Base-by-base conservation (phyloP, 108 stramenopile species). In the Seminavis robusta region DNA sequence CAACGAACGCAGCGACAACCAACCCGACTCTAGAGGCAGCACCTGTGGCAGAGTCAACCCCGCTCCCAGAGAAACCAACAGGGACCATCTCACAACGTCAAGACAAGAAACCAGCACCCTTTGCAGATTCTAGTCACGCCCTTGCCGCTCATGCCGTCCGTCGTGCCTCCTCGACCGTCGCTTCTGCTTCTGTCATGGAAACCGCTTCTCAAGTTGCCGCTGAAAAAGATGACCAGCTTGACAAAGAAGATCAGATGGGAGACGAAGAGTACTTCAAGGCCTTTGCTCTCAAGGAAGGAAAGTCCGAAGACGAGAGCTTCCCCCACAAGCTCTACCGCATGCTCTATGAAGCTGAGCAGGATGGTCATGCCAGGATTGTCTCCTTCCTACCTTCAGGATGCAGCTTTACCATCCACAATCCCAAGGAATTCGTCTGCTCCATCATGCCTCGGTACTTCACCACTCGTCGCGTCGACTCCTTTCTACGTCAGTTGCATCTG, bases 361-460 rank as follows among this genome's bases (percentile, higher is more conserved):
- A 61, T 31, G 65, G 61, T 0, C 26, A 60, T 9, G 67, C 69
- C 13, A 34, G 54, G 20, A 32, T 77, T 23, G 56, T 76, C 5
- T 80, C 75, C 9, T 80, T 72, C 56, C 20, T 74, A 11, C 33
- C 59, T 7, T 67, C 70, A 9, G 79, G 79, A 19, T 47, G 75
- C 21, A 72, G 70, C 1, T 77, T 80, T 54, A 59, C 59, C 25
- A 69, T 80, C 13, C 75, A 74, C 47, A 51, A 77, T 2, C 68
- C 75, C 3, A 53, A 62, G 24, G 28, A 41, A 13, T 80, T 80
- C 33, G 57, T 74, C 20, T 33, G 46, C 3, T 37, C 68, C 23
- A 26, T 86, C 38, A 71, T 93, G 79, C 86, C 84, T 4, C 32
- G 51, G 13, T 88, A 86, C 73, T 93, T 93, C 52, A 62, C 66